Evolutionary conservation across 2,329 filamentous ascomycete genomes (phyloP).

Genomic region (Nannizziopsis arthrosporioides): DNA sequence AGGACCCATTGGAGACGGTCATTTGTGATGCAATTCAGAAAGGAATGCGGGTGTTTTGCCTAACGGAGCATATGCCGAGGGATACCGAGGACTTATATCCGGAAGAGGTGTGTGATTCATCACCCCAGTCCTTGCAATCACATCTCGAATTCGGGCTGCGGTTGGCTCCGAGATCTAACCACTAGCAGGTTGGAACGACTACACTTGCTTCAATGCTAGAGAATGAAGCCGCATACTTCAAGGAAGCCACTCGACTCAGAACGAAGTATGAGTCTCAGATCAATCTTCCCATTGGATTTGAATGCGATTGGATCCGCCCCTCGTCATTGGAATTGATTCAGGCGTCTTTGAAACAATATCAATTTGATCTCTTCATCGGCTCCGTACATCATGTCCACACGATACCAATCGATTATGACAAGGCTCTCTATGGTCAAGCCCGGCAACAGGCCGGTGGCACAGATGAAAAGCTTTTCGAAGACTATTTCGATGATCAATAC

Average conservation of each 20-base stretch:
- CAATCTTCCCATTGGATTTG: slow-evolving; percentile 76
- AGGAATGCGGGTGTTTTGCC: slow-evolving; percentile 69
- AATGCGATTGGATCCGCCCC: slow-evolving; percentile 81
- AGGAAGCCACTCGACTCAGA: slow-evolving; percentile 63
- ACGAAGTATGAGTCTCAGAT: slow-evolving; percentile 58
- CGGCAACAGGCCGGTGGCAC: slow-evolving; percentile 45
- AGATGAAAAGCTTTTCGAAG: slow-evolving; percentile 63
- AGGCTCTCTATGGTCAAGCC: slow-evolving; percentile 53
- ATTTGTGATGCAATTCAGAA: slow-evolving; percentile 65
- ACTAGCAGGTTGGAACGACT: slow-evolving; percentile 4
- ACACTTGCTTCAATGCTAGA: slow-evolving; percentile 26
- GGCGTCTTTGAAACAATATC: slow-evolving; percentile 46
- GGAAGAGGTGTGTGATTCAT: slow-evolving; percentile 58
- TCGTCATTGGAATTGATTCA: slow-evolving; percentile 50
- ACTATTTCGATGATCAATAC: slow-evolving; percentile 80
- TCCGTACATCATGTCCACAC: slow-evolving; percentile 82
- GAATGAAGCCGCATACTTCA: slow-evolving; percentile 53
- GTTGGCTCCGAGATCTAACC: not conserved
- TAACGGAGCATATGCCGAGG: slow-evolving; percentile 94
- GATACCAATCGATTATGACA: slow-evolving; percentile 81
- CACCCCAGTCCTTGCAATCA: too few relatives aligned
- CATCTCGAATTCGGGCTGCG: not conserved
- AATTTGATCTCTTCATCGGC: slow-evolving; percentile 82
- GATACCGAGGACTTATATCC: slow-evolving; percentile 73
- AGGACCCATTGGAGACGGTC: slow-evolving; percentile 72